Evolutionary conservation across 2,329 filamentous ascomycete species (phyloP), one percentile per base, ranked within the genome.

Genomic region (Diaporthe ampelina): DNA sequence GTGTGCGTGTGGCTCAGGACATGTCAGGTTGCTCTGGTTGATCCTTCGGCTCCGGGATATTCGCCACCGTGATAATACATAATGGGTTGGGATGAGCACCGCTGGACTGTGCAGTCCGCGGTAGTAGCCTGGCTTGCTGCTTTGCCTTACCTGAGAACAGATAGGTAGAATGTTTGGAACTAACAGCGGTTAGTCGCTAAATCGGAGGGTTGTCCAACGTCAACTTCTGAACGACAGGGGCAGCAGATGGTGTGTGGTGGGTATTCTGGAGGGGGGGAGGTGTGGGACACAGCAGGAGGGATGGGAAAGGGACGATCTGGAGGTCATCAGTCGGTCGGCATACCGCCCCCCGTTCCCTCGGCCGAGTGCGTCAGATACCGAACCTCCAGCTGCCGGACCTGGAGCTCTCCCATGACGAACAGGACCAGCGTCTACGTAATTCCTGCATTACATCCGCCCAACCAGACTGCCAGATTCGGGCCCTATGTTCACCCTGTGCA

Each of bases 281-380:
- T n/a, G n/a, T 13, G 37, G 11, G 11, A 40, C 37, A 40, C 37
- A 11, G 15, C 37, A 13, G 37, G 10, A 40, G 10, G 37, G 37
- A 40, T 40, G 37, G 37, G 37, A 40, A 19, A 40, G n/a, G n/a
- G 32, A 40, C 35, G 11, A 43, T 67, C 43, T 65, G 61, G 29
- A 37, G 45, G 61, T 24, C 61, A 67, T n/a, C 45, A 50, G 19
- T n/a, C 19, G 50, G 45, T 67, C 61, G 45, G 26, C 50, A 67
- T 52, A 24, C 29, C 61, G 43, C 61, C 19, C n/a, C 9, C 40
- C 43, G 61, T 32, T 40, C 40, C 45, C 40, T 67, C 61, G 61
- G 61, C 61, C 61, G 61, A 67, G 61, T 67, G 61, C 45, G 21
- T 52, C 61, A 4, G 61, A 35, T n/a, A 17, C 43, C 43, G 43